A percentile compares a stretch with the other conserved stretches of the same genome.
phyloP scores from a whole-genome alignment of 2,329 filamentous ascomycete species.

The Lachnum nothofagi region DNA sequence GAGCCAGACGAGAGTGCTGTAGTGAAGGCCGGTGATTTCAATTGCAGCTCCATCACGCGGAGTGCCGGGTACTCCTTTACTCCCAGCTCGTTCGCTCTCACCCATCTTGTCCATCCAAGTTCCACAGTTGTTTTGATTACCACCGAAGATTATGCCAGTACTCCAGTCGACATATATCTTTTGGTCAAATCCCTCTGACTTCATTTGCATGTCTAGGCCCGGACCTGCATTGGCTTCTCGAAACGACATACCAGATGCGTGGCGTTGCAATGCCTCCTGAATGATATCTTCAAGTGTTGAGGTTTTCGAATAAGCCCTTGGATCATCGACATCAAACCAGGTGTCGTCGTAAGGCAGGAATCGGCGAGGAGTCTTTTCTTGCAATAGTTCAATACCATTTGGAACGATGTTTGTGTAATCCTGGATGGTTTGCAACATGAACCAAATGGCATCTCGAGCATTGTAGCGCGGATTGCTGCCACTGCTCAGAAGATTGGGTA shows the following conservation, averaged over 20 bases:
- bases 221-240: conserved; percentile 91
- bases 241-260: conserved; percentile 86
- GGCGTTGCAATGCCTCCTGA: conserved; percentile 87
- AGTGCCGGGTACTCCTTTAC: conserved; percentile 91
- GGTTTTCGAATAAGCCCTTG: conserved; percentile 76
- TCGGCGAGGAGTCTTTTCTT: conserved; percentile 72
- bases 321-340: conserved; percentile 79
- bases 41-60: conserved; percentile 91
- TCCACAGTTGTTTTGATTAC: conserved; percentile 90
- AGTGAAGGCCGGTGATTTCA: conserved; percentile 89
- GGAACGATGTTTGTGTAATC: conserved; percentile 83
- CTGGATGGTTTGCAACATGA: conserved; percentile 92
- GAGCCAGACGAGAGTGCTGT: conserved; percentile 83
- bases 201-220: conserved; percentile 88
- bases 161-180: conserved; percentile 87
- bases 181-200: conserved; percentile 83
- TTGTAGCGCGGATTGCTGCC: conserved; percentile 89
- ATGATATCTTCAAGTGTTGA: conserved; percentile 85
- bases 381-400: conserved; percentile 66
- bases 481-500: conserved; percentile 85
- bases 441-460: conserved; percentile 94
- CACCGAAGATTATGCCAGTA: conserved; percentile 86
- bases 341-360: conserved; percentile 95
- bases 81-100: conserved; percentile 85
- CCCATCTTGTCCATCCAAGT: conserved; percentile 99